These are phyloP conservation scores for Diplodia sapinea DNA, from an alignment of 2,329 filamentous ascomycete genomes.

Conservation along the genomic window DNA sequence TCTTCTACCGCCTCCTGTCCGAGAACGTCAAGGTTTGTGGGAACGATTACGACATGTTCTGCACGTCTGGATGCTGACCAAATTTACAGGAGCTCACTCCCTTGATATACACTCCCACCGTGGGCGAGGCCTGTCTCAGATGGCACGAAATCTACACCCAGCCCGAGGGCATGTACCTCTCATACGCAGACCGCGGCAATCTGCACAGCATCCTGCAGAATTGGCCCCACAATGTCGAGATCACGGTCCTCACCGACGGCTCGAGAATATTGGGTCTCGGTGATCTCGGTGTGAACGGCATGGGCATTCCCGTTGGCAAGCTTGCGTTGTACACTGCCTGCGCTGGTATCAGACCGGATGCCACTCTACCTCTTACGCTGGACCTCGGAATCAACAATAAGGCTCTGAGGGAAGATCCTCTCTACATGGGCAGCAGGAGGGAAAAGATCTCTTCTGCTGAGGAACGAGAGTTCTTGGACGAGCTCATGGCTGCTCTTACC, in stretches of 20 bases:
- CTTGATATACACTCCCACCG: constrained; percentile 85
- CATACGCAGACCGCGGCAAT: constrained; percentile 90
- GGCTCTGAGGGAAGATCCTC: constrained; percentile 72
- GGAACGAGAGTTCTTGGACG: constrained; percentile 92
- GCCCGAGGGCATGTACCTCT: constrained; percentile 94
- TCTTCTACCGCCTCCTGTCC: constrained; percentile 81
- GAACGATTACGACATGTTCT: not conserved
- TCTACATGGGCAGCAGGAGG: constrained; percentile 89
- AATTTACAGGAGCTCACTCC: constrained; percentile 72
- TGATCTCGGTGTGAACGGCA: constrained; percentile 94
- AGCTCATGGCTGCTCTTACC: constrained; percentile 90
- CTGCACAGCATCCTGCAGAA: constrained; percentile 88
- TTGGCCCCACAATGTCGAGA: constrained; percentile 94
- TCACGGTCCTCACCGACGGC: constrained; percentile 95
- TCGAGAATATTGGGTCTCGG: constrained; percentile 91
- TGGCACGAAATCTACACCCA: constrained; percentile 96
- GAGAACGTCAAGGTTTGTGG: constrained; percentile 66
- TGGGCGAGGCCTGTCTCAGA: constrained; percentile 94
- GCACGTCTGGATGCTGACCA: constrained; percentile 42
- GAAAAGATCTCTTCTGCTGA: constrained; percentile 78
- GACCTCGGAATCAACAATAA: constrained; percentile 70
- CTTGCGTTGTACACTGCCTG: constrained; percentile 93
- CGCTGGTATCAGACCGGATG: constrained; percentile 86
- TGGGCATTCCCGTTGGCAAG: constrained; percentile 98
- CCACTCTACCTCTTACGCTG: constrained; percentile 66